Percentiles rank a stretch among this genome's conserved stretches.
Conservation (phyloP, 768 basidiomycete genomes). For the Trichaptum fuscoviolaceum region DNA sequence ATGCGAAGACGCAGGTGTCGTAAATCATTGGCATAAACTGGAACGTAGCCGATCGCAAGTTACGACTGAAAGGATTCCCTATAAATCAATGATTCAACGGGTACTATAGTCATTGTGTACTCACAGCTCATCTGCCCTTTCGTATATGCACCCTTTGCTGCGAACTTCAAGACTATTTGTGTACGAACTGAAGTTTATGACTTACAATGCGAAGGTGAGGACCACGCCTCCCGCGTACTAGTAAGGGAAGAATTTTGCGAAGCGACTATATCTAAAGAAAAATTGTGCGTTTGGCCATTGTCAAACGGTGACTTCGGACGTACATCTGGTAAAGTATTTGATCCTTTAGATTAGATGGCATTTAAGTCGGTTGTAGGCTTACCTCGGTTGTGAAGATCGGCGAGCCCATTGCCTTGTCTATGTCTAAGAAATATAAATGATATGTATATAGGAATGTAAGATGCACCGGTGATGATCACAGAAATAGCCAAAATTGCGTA, state of each 20-base stretch:
- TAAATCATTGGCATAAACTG: conserved; percentile 1
- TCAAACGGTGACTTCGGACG: background rate
- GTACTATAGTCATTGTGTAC: background rate
- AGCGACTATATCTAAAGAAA: background rate
- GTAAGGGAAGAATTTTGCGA: background rate
- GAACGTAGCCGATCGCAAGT: background rate
- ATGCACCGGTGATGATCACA: background rate
- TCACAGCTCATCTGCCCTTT: background rate
- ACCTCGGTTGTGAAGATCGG: background rate
- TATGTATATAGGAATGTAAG: background rate
- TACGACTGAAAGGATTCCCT: background rate
- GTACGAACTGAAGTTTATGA: too few relatives aligned
- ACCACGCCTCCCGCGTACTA: background rate
- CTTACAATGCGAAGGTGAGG: background rate
- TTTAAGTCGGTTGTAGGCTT: background rate
- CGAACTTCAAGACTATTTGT: background rate
- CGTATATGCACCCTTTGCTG: background rate
- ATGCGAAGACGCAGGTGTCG: background rate
- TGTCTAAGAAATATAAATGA: background rate
- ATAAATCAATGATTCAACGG: background rate
- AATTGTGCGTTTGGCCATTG: background rate
- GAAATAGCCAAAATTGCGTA: background rate
- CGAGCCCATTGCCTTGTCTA: background rate
- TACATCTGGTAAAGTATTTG: background rate
- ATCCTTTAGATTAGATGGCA: too few relatives aligned